Conservation (phyloP, 2,329 filamentous ascomycete species). For the Triangularia verruculosa region DNA sequence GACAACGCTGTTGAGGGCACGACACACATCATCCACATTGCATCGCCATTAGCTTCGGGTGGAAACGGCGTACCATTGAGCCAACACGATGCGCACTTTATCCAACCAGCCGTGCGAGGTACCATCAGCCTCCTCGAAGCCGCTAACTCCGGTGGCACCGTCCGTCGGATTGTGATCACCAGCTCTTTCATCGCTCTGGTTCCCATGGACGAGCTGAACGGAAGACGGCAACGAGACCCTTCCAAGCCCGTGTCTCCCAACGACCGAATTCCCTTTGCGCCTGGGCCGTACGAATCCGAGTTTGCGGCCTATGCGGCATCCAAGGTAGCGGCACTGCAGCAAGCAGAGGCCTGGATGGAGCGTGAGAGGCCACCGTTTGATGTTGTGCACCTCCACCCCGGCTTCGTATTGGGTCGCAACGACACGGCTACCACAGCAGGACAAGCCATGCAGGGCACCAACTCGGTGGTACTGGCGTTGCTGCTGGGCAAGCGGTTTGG, state of each 20-base stretch:
- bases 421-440: constrained; percentile 31
- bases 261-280: constrained; percentile 36
- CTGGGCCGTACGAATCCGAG: constrained; percentile 31
- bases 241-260: constrained; percentile 15
- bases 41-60: constrained; percentile 25
- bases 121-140: constrained; percentile 29
- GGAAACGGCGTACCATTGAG: constrained; percentile 16
- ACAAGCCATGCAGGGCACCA: constrained; percentile 35
- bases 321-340: constrained; percentile 35
- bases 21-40: constrained; percentile 30
- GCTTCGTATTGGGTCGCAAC: constrained; percentile 38
- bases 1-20: constrained; percentile 34
- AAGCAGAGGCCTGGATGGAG: constrained; percentile 35
- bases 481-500: constrained; percentile 32
- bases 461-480: constrained; percentile 35
- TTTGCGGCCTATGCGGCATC: constrained; percentile 37
- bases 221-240: constrained; percentile 7
- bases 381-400: constrained; percentile 37
- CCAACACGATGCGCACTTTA: constrained; percentile 23
- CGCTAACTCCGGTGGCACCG: constrained; percentile 21
- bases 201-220: constrained; percentile 24
- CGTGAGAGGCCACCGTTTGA: constrained; percentile 35
- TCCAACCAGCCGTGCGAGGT: constrained; percentile 25
- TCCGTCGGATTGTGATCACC: constrained; percentile 30
- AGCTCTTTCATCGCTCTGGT: constrained; percentile 30